phyloP scores from a whole-genome alignment of 1,139 yeast species.

The Debaryomyces fabryi region DNA sequence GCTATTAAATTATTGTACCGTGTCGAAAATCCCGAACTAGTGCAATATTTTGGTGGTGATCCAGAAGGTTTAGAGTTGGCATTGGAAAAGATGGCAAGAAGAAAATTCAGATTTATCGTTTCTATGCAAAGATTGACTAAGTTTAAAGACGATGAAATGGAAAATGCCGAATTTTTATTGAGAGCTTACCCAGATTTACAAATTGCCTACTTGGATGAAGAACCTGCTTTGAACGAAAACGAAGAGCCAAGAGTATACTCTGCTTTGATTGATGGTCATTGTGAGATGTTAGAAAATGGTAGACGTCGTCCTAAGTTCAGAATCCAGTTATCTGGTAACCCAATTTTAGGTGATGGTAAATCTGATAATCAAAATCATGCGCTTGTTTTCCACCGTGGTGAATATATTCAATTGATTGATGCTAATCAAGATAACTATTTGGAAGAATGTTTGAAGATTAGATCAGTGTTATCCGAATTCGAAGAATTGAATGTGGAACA shows the following conservation, averaged over 20 bases:
- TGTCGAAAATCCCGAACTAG: conserved; percentile 98
- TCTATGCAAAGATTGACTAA: conserved; percentile 98
- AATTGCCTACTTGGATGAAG: conserved; percentile 98
- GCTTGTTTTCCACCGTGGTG: conserved; percentile 97
- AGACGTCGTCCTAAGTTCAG: conserved; percentile 98
- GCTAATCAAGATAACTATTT: conserved; percentile 98
- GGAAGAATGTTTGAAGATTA: conserved; percentile 97
- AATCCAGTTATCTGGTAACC: conserved; percentile 97
- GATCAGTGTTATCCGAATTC: conserved; percentile 96
- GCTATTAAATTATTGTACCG: conserved; percentile 96
- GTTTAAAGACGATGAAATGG: conserved; percentile 96
- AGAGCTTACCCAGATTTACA: conserved; percentile 99
- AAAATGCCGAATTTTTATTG: conserved; percentile 94
- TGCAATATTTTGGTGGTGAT: conserved; percentile 97
- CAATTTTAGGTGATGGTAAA: conserved; percentile 99
- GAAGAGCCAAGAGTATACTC: conserved; percentile 98
- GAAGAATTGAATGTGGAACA: conserved; percentile 92
- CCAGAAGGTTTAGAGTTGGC: conserved; percentile 95
- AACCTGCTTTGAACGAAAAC: conserved; percentile 83
- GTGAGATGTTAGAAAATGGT: conserved; percentile 96
- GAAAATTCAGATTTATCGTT: conserved; percentile 95
- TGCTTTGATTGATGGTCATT: conserved; percentile 97
- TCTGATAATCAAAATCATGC: conserved; percentile 99
- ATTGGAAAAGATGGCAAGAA: conserved; percentile 97
- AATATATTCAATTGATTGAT: conserved; percentile 95